Base-by-base conservation (phyloP, 2,329 filamentous ascomycete genomes). In the Monosporascus ibericus region DNA sequence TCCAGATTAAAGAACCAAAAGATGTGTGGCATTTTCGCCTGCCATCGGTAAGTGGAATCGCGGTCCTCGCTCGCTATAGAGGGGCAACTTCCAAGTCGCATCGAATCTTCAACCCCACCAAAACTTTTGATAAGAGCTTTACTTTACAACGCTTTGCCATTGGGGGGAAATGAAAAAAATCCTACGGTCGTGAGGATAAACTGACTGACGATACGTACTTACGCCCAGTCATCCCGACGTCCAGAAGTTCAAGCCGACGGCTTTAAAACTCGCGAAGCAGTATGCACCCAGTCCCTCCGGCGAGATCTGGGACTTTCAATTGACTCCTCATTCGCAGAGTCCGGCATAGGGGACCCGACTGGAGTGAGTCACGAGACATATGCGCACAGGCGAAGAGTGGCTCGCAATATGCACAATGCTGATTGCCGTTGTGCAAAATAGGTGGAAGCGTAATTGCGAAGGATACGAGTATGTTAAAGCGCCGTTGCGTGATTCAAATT, bases 11-110 rank as follows among this genome's bases (percentile, higher is more conserved):
- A 63, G 58, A 66, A 70, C 68, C 78, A 87, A 71, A 87, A 71
- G 65, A 96, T 96, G 91, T 96, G 91, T 86, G 91, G 91, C 74
- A 95, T 96, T 69, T 96, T 96, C 74, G 92, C 90, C 66, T 96
- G 92, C 76, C 90, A 96, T 75, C 79, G 82, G 91, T 95, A 76
- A 71, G 85, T 80, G 54, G 44, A 56, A 27, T 40, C 48, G 48
- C 50, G 52, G 25, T 18, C n/a, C n/a, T 37, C 59, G 53, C 47
- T 34, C 47, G 50, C 38, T 9, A 63, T 72, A 67, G 71, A 71
- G 69, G 69, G 70, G 70, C 63, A 69, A 56, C 59, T 57, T 55
- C 55, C 51, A 63, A 64, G 64, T 56, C 58, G 58, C 58, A 58
- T 53, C 59, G 61, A 57, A 57, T 67, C 64, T 67, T 67, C 66